Conservation (phyloP, 2,329 filamentous ascomycete species). For the Alternaria triticina region DNA sequence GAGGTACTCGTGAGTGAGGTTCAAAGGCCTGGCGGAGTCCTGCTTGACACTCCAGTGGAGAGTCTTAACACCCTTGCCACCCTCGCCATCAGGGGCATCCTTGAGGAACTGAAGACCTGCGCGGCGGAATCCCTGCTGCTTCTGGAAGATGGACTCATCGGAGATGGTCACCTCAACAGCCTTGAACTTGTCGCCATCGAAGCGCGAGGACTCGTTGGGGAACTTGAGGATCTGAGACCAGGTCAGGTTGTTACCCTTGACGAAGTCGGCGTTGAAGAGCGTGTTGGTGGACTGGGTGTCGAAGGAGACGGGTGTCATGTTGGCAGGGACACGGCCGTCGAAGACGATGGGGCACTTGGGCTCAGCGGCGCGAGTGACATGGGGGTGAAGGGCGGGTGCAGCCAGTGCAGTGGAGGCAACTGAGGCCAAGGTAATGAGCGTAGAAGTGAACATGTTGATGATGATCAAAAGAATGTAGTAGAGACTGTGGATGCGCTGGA, state of each 20-base stretch:
- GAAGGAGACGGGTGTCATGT: constrained; percentile 34
- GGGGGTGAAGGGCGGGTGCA: constrained; percentile 19
- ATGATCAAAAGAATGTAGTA: constrained; percentile 1
- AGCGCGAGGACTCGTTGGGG: constrained; percentile 54
- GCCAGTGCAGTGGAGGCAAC: constrained; percentile 35
- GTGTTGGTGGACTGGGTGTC: constrained; percentile 43
- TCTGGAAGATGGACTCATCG: constrained; percentile 66
- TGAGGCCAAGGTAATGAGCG: constrained; percentile 26
- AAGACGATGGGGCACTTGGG: constrained; percentile 47
- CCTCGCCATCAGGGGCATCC: constrained; percentile 60
- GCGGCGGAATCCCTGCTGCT: constrained; percentile 67
- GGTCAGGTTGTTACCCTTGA: constrained; percentile 60
- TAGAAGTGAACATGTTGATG: constrained; percentile 32
- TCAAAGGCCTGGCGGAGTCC: constrained; percentile 60
- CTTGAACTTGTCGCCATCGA: constrained; percentile 53
- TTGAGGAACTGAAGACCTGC: constrained; percentile 61
- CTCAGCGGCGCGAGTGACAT: constrained; percentile 10
- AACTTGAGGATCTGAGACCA: constrained; percentile 61
- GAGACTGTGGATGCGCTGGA: constrained; percentile 10
- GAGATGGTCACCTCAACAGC: constrained; percentile 63
- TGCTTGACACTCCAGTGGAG: constrained; percentile 67
- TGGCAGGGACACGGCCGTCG: constrained; percentile 43
- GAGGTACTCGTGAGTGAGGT: constrained; percentile 67
- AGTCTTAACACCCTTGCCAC: constrained; percentile 63
- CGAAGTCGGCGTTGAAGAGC: constrained; percentile 60